These are phyloP conservation scores for Exophiala dermatitidis DNA, from an alignment of 2,329 filamentous ascomycete genomes.

Conservation along the genomic window DNA sequence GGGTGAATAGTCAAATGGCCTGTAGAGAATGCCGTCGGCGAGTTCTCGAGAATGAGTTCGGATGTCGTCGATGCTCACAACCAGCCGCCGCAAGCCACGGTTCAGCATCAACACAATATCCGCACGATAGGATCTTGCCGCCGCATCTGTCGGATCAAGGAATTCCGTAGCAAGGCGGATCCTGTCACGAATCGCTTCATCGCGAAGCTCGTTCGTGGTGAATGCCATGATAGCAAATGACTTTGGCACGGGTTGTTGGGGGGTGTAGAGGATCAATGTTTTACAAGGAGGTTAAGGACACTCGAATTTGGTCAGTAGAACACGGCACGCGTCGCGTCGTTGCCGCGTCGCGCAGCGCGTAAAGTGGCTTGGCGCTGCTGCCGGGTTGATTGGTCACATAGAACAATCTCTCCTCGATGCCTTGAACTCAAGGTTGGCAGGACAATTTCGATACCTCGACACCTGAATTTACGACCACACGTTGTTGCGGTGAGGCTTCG, in stretches of 20 bases:
- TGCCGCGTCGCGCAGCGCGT: not conserved
- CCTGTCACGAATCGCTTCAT: slow-evolving; percentile 77
- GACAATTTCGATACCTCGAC: too few species aligned
- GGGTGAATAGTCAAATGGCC: slow-evolving; percentile 79
- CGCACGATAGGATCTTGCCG: slow-evolving; percentile 65
- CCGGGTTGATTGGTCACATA: too few species aligned
- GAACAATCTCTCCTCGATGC: too few species aligned
- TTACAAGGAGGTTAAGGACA: not conserved
- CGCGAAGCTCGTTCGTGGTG: slow-evolving; percentile 60
- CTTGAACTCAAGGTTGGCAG: too few species aligned
- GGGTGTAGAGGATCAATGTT: not conserved
- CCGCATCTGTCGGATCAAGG: slow-evolving; percentile 61
- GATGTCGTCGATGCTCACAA: slow-evolving; percentile 81
- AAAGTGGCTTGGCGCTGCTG: not conserved
- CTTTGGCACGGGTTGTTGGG: not conserved
- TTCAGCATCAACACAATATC: slow-evolving; percentile 76
- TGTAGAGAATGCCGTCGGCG: slow-evolving; percentile 68
- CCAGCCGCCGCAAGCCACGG: slow-evolving; percentile 52
- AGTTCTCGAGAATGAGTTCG: slow-evolving; percentile 78
- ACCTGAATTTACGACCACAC: too few species aligned
- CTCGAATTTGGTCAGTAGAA: not conserved
- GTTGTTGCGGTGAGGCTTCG: too few species aligned
- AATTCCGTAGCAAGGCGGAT: slow-evolving; percentile 86
- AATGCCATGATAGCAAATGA: slow-evolving; percentile 20
- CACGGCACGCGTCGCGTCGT: not conserved